Evolutionary conservation across 2,329 filamentous ascomycete genomes (phyloP).

Genomic region (Trichoderma sp.): DNA sequence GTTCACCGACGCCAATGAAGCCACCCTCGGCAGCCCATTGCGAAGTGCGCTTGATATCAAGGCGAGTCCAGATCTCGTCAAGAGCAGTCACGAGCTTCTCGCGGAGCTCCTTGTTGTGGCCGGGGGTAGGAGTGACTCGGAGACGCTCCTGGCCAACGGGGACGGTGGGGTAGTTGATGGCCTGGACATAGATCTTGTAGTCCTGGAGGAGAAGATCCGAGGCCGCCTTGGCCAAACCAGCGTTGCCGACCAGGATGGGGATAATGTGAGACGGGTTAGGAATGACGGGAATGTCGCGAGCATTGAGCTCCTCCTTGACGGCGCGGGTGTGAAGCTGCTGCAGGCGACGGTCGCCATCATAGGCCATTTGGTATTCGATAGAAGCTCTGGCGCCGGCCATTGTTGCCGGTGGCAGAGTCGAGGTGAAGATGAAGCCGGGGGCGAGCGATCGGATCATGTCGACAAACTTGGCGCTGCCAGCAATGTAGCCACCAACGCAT

Average conservation of each 20-base stretch:
- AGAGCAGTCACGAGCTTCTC: constrained; percentile 81
- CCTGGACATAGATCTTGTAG: constrained; percentile 94
- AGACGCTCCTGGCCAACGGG: constrained; percentile 97
- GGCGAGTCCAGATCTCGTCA: constrained; percentile 81
- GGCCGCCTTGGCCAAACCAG: constrained; percentile 85
- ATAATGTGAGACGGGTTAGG: constrained; percentile 97
- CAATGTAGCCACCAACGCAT: constrained; percentile 96
- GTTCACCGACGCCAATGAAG: constrained; percentile 88
- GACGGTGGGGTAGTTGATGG: constrained; percentile 98
- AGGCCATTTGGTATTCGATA: constrained; percentile 88
- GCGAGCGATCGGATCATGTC: constrained; percentile 93
- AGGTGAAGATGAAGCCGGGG: constrained; percentile 98
- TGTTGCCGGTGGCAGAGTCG: constrained; percentile 88
- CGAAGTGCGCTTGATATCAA: constrained; percentile 87
- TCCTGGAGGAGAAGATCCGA: constrained; percentile 88
- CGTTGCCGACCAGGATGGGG: constrained; percentile 89
- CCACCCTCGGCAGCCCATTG: constrained; percentile 90
- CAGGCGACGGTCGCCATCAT: constrained; percentile 81
- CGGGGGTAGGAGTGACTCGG: constrained; percentile 92
- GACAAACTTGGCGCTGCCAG: constrained; percentile 79
- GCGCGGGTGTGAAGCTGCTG: constrained; percentile 96
- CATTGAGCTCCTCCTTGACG: constrained; percentile 79
- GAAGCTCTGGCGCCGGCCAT: constrained; percentile 92
- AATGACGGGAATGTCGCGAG: constrained; percentile 88
- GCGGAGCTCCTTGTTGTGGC: constrained; percentile 80